Percentiles rank a stretch among this genome's conserved stretches.
phyloP scores from a whole-genome alignment of 2,329 filamentous ascomycete genomes.

The Colletotrichum cuscutae region DNA sequence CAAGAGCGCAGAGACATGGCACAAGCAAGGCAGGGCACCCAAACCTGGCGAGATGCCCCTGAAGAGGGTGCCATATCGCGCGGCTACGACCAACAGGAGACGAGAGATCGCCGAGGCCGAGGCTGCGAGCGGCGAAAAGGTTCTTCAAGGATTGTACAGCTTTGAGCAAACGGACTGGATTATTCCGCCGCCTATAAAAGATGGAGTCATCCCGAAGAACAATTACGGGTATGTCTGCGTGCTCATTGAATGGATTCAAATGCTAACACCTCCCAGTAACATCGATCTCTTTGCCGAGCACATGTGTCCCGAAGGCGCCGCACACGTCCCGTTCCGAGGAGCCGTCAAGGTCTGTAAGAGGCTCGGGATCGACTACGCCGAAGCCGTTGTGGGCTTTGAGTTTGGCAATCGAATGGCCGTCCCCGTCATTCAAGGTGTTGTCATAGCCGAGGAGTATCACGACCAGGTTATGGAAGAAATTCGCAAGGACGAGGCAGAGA shows the following conservation, averaged over 20 bases:
- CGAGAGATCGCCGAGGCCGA: constrained; percentile 90
- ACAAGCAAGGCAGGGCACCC: constrained; percentile 90
- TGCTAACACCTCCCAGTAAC: constrained; percentile 61
- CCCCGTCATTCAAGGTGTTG: constrained; percentile 89
- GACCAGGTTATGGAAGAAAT: constrained; percentile 81
- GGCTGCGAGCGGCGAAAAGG: constrained; percentile 81
- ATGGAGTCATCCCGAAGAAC: constrained; percentile 93
- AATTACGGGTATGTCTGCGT: constrained; percentile 71
- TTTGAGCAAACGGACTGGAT: constrained; percentile 94
- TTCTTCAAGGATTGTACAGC: constrained; percentile 87
- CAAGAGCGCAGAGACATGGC: constrained; percentile 95
- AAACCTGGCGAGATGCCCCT: constrained; percentile 76
- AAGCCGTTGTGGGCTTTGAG: constrained; percentile 96
- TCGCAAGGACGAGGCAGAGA: constrained; percentile 80
- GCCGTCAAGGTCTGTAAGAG: constrained; percentile 84
- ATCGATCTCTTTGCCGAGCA: constrained; percentile 80
- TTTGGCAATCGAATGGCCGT: constrained; percentile 96
- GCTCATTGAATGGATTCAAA: background rate
- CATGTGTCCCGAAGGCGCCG: constrained; percentile 60
- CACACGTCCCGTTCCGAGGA: constrained; percentile 84
- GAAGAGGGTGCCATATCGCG: constrained; percentile 89
- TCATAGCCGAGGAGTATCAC: constrained; percentile 84
- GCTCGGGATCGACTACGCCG: constrained; percentile 87
- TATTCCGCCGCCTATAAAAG: constrained; percentile 84
- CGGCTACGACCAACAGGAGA: constrained; percentile 87